These are phyloP conservation scores for Xylaria scruposa DNA, from an alignment of 495 filamentous ascomycete genomes.

Conservation along the genomic window DNA sequence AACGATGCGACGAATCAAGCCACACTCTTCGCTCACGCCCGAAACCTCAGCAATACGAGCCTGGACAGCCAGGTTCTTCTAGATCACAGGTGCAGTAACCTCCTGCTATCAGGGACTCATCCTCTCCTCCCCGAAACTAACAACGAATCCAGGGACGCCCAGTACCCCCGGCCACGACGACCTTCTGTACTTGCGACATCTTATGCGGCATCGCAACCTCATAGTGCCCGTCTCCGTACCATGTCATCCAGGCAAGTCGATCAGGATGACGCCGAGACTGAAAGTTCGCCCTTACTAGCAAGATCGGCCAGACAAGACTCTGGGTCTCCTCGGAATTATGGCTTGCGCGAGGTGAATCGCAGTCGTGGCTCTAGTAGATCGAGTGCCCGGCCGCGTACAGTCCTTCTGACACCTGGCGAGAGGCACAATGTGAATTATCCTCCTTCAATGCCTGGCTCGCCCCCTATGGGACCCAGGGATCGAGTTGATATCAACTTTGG, in stretches of 20 bases:
- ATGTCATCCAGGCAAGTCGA: conserved; percentile 24
- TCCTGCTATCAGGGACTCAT: neutral
- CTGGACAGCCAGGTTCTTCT: conserved; percentile 80
- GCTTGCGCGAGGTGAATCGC: conserved; percentile 41
- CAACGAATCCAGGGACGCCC: conserved; percentile 64
- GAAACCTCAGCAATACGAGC: conserved; percentile 77
- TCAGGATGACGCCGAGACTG: conserved; percentile 58
- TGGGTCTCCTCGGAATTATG: conserved; percentile 44
- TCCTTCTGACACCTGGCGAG: conserved; percentile 46
- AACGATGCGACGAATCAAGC: conserved; percentile 42
- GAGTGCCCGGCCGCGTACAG: conserved; percentile 42
- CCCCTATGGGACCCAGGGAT: conserved; percentile 60
- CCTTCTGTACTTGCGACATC: conserved; percentile 55
- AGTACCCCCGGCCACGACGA: conserved; percentile 71
- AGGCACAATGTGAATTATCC: conserved; percentile 92
- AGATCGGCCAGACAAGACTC: conserved; percentile 40
- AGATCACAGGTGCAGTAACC: conserved; percentile 71
- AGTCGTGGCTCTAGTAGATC: conserved; percentile 51
- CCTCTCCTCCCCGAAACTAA: conserved; percentile 4
- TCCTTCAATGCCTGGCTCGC: conserved; percentile 87
- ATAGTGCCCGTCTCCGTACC: conserved; percentile 42
- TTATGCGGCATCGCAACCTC: conserved; percentile 44
- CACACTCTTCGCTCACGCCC: conserved; percentile 64
- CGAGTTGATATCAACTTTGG: conserved; percentile 69
- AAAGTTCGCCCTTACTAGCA: conserved; percentile 57